Base-by-base conservation (phyloP, 345 rosid species). In the Dovyalis caffra region DNA sequence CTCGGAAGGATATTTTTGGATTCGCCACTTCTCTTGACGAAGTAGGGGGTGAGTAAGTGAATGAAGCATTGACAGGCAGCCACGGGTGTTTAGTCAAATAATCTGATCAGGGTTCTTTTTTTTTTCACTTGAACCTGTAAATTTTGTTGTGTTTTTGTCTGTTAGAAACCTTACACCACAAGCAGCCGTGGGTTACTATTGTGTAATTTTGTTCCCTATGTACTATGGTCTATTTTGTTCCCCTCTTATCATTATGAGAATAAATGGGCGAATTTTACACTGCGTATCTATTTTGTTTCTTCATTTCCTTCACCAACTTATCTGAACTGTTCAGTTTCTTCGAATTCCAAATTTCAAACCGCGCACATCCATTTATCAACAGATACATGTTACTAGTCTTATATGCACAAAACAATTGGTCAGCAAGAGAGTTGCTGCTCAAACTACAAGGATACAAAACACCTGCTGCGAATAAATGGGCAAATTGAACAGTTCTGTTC, bases 11-110 rank as follows among this genome's bases (percentile, higher is more conserved):
- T 60, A 28, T 29, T 68, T 45, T 25, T 12, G 47, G 82, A 58
- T 73, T 86, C 51, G 81, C 88, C 31, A 76, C 87, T 72, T 70
- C 87, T 21, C 87, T 87, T 20, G 84, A 86, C n/a, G 70, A 84
- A 78, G 83, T 77, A 73, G 81, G 75, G 61, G 64, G 75, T 66
- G 40, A 29, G 15, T 47, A 67, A 33, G 60, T 18, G 31, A 15
- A 10, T 18, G 69, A 7, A 53, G 23, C n/a, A 35, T 23, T 23
- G 38, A 51, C 4, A 47, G 26, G 26, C 56, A 8, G 63, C 11
- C 45, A 2, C 40, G 1, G 10, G 25, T 57, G 72, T 56, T 33
- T n/a, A n/a, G 33, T 43, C 63, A 31, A n/a, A 15, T 18, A 20
- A 56, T 12, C 10, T 26, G 23, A 66, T 38, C 21, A 35, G 40